Base-by-base conservation (phyloP, 1,284 basidiomycete species). In the Chiua sp. region DNA sequence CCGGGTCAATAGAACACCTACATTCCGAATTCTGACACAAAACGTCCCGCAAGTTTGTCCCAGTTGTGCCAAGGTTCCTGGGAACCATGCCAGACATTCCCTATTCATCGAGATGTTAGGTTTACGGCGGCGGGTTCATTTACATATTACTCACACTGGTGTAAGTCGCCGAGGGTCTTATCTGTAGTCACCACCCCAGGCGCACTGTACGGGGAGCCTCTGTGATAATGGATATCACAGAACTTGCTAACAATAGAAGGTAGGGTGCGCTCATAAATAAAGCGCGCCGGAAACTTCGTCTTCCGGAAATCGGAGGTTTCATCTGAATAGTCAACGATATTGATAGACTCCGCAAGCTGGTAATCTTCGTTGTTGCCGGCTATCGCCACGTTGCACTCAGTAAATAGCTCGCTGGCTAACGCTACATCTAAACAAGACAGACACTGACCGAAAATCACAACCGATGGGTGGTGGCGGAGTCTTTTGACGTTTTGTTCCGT, bases 351-450 rank as follows among this genome's bases (percentile, higher is more conserved):
- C 10, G 94, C 94, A 53, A 94, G 68, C 72, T 91, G 89, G 69
- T 93, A 93, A 75, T 93, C 91, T 79, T 96, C 94, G 71, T 96
- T 96, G 75, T 96, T 96, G 49, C 94, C 94, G 39, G 93, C 93
- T 88, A 65, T 57, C 53, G 59, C 28, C 13, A 55, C 37, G 49
- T n/a, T 53, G 22, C 48, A 32, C 49, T 62, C 48, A 63, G 52
- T 37, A 37, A 44, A 22, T 22, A 22, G 3, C 37, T 47, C 39
- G 33, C 55, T 46, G 35, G 28, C 30, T 13, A 59, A 35, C 28
- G 22, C 32, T 51, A 18, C 28, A 22, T 51, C 33, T 32, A n/a
- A n/a, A n/a, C 22, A 47, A 42, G 48, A 18, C 18, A 39, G 28
- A 57, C 46, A 74, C 86, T 59, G 56, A 90, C 90, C 86, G 68